A percentile compares a stretch with the other conserved stretches of the same genome.
These are phyloP conservation scores for Bidens hawaiensis DNA, from an alignment of 140 eudicot genomes.

Conservation along the genomic window DNA sequence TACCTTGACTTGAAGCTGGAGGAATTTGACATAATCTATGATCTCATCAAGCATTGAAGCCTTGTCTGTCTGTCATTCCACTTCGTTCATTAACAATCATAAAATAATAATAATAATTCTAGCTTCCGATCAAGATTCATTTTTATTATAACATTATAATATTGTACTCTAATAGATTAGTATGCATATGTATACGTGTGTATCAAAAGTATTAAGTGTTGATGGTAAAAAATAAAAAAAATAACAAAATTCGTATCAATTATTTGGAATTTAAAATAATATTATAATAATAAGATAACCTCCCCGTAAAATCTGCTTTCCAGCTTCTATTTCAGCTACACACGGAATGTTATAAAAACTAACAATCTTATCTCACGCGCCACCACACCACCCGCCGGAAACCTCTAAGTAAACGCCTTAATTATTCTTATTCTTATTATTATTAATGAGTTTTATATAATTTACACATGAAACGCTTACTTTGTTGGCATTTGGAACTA, in stretches of 20 bases:
- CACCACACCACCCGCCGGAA: slow-evolving; percentile 26
- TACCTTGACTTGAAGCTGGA: slow-evolving; percentile 99
- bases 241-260: background rate
- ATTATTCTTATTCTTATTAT: no score
- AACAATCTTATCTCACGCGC: slow-evolving; percentile 30
- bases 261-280: slow-evolving; percentile 10
- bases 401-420: background rate
- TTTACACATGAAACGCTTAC: slow-evolving; percentile 25
- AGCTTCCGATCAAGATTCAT: slow-evolving; percentile 6
- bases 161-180: no score
- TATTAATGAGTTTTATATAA: background rate
- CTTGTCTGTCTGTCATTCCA: slow-evolving; percentile 90
- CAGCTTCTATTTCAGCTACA: slow-evolving; percentile 36
- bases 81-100: background rate
- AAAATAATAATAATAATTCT: background rate
- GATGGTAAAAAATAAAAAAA: background rate
- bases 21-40: slow-evolving; percentile 98
- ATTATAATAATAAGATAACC: slow-evolving; percentile 22
- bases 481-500: slow-evolving; percentile 96
- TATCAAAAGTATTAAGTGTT: background rate
- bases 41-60: slow-evolving; percentile 99
- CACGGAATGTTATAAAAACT: slow-evolving; percentile 30
- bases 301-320: slow-evolving; percentile 36
- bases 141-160: background rate
- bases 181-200: background rate